Percentiles rank a stretch among this genome's conserved stretches.
Conservation (phyloP, 345 rosid species). For the Crucihimalaya himalaica region DNA sequence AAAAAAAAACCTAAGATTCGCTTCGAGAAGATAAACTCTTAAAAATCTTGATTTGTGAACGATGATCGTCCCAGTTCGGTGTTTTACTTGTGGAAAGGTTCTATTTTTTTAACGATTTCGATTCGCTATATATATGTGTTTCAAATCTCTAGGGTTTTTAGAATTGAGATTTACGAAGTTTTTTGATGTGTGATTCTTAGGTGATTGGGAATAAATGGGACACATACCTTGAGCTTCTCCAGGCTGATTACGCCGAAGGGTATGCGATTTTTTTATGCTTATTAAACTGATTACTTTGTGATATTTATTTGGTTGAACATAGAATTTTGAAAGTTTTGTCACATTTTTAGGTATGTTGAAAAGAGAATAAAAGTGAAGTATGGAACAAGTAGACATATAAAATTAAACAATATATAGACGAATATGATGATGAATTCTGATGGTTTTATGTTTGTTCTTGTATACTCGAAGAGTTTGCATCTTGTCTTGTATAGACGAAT, state of each 20-base stretch:
- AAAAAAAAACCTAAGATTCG: neutral
- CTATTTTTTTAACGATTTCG: neutral
- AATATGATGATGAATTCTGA: no score
- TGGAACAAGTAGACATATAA: no score
- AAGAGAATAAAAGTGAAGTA: no score
- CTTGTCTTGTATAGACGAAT: neutral
- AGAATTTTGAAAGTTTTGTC: neutral
- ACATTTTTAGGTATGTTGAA: neutral
- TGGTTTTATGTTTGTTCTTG: no score
- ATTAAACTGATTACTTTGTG: no score
- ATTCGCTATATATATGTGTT: neutral
- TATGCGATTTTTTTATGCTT: neutral
- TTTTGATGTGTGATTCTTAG: neutral
- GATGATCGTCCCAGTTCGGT: slow-evolving; percentile 31
- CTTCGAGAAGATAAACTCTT: neutral
- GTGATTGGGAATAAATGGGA: slow-evolving; percentile 36
- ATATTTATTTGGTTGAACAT: neutral
- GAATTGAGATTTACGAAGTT: neutral
- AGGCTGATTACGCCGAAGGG: slow-evolving; percentile 40
- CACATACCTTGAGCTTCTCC: slow-evolving; percentile 30
- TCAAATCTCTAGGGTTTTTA: neutral
- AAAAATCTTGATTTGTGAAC: neutral
- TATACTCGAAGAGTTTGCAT: no score
- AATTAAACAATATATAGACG: no score
- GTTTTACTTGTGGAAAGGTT: slow-evolving; percentile 27